phyloP scores from a whole-genome alignment of 768 basidiomycete species.

The Mycena belliarum region DNA sequence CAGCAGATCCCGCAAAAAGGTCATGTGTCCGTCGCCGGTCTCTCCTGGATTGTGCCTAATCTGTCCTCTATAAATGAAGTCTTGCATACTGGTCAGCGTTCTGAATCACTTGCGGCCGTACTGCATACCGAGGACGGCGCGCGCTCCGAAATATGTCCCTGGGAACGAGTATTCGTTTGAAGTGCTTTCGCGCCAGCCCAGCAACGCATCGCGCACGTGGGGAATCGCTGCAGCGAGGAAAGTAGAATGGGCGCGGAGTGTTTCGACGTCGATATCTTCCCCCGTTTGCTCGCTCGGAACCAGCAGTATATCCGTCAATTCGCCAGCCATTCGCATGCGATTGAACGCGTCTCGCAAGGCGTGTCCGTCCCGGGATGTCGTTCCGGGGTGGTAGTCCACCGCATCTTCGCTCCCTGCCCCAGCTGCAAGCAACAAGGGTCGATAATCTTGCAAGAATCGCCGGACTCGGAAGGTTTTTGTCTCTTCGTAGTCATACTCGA shows the following conservation, averaged over 20 bases:
- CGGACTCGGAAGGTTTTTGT: conserved; percentile 33
- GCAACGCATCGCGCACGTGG: conserved; percentile 13
- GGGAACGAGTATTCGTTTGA: conserved; percentile 10
- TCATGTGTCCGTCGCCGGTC: conserved; percentile 14
- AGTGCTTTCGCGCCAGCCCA: conserved; percentile 14
- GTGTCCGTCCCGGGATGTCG: conserved; percentile 13
- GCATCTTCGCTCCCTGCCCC: conserved; percentile 25
- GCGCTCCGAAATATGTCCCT: conserved; percentile 23
- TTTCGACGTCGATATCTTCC: conserved; percentile 21
- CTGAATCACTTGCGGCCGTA: not conserved
- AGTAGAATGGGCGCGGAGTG: conserved; percentile 40
- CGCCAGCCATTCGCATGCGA: conserved; percentile 31
- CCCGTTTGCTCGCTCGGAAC: conserved; percentile 6
- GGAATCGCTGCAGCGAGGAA: conserved; percentile 36
- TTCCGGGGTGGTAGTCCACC: conserved; percentile 19
- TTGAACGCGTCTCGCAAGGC: conserved; percentile 32
- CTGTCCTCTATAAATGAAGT: conserved; percentile 21
- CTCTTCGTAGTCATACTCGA: conserved; percentile 28
- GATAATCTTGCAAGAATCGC: conserved; percentile 35
- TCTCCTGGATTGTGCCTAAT: conserved; percentile 7
- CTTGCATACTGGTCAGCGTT: conserved; percentile 7
- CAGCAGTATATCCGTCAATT: conserved; percentile 41
- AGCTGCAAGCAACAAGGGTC: conserved; percentile 32
- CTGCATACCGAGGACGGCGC: conserved; percentile 19
- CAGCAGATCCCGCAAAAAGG: conserved; percentile 15